Conservation (phyloP, 2,329 filamentous ascomycete genomes). For the Verticillium nubilum region DNA sequence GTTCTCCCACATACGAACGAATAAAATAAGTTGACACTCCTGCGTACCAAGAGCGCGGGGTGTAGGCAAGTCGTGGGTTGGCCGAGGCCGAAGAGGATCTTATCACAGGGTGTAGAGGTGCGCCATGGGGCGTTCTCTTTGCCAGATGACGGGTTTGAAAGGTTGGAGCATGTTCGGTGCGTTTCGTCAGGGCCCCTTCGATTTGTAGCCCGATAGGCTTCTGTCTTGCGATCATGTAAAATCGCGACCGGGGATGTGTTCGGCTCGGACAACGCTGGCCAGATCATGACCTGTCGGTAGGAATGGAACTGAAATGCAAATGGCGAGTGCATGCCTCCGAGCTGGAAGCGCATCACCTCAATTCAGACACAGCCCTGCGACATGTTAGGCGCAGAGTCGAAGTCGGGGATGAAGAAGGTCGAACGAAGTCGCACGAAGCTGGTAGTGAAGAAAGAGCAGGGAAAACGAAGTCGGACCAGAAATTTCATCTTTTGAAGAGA, state of each 20-base stretch:
- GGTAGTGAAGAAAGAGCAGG: too few species aligned
- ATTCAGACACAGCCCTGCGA: too few species aligned
- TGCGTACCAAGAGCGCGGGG: conserved; percentile 52
- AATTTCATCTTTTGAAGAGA: conserved; percentile 3
- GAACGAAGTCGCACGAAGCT: background rate
- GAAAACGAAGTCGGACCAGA: background rate
- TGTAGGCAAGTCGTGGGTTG: conserved; percentile 56
- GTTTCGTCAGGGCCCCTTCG: too few species aligned
- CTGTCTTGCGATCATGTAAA: too few species aligned
- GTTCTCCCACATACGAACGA: conserved; percentile 59
- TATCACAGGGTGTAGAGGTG: background rate
- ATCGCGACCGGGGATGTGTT: too few species aligned
- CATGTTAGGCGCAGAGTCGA: too few species aligned
- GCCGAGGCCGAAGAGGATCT: background rate
- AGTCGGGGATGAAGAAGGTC: background rate
- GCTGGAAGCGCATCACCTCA: background rate
- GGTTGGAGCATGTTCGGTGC: too few species aligned
- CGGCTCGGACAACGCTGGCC: too few species aligned
- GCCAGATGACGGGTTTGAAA: background rate
- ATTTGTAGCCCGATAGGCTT: too few species aligned
- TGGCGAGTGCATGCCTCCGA: background rate
- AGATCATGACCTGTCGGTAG: background rate
- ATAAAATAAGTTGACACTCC: conserved; percentile 51
- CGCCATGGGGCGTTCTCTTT: background rate
- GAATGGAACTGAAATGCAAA: background rate